Percentiles rank a stretch among this genome's conserved stretches.
phyloP scores from a whole-genome alignment of 1,284 basidiomycete genomes.

The Lignosus rhinocerotis region DNA sequence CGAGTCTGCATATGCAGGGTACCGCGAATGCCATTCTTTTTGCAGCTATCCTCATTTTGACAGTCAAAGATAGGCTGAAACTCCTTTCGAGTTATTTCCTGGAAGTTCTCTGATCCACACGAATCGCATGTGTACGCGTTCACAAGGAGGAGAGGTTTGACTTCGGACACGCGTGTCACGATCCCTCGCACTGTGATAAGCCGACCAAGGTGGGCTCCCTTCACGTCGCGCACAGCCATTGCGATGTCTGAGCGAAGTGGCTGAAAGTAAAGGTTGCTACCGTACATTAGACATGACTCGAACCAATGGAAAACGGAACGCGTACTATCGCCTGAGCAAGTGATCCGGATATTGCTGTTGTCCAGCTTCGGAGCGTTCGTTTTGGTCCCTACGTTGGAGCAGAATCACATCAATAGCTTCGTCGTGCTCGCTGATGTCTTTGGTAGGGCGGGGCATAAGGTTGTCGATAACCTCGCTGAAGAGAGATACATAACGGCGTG shows the following conservation, averaged over 20 bases:
- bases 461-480: constrained; percentile 92
- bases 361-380: constrained; percentile 70
- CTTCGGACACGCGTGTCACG: constrained; percentile 97
- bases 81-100: constrained; percentile 93
- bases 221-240: constrained; percentile 91
- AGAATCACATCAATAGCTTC: constrained; percentile 95
- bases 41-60: constrained; percentile 79
- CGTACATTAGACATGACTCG: constrained; percentile 19
- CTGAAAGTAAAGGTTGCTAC: constrained; percentile 91
- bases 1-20: constrained; percentile 98
- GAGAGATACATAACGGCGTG: constrained; percentile 87
- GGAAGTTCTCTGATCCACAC: constrained; percentile 98
- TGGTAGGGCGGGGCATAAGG: constrained; percentile 83
- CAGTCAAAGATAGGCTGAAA: constrained; percentile 91
- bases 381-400: constrained; percentile 89
- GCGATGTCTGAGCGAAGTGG: constrained; percentile 74
- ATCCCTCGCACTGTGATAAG: constrained; percentile 97
- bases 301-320: constrained; percentile 21
- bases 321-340: constrained; percentile 92
- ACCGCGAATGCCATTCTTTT: constrained; percentile 86
- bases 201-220: constrained; percentile 83
- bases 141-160: constrained; percentile 95
- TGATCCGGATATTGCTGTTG: constrained; percentile 86
- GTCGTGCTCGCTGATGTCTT: constrained; percentile 85
- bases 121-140: constrained; percentile 99